Evolutionary conservation across 805 yeast genomes (phyloP), one percentile per base, ranked within the genome.

Genomic region (Teunomyces pallodes): DNA sequence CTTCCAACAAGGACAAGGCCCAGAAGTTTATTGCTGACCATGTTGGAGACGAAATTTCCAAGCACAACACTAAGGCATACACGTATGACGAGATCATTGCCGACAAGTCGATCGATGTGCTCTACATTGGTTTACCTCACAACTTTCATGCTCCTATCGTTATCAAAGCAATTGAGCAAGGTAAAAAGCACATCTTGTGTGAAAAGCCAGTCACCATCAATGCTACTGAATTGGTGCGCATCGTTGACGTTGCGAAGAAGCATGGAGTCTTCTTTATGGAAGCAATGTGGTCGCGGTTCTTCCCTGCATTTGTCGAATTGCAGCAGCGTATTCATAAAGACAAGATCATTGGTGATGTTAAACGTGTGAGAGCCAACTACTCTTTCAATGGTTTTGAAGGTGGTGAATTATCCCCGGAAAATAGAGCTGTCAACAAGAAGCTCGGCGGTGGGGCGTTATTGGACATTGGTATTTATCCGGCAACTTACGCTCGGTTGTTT

Each of bases 51-150:
- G 68, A 56, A 4, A 58, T 39, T 16, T 10, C 32, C 10, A 40
- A 30, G 24, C 41, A 49, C 31, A 36, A 38, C 31, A 57, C 55
- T 14, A 54, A 38, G 36, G 61, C 50, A 28, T 64, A 36, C 60
- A 54, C 7, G 61, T 80, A 81, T 54, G 70, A 70, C 13, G 77
- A 76, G 1, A 67, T 80, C 36, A 77, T 69, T 50, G 48, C 50
- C n/a, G 71, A 77, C 51, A 57, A 66, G 2, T 63, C 71, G 3
- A 69, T 80, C 35, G 77, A 80, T 46, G 65, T 74, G n/a, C 69
- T 81, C 35, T 81, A 81, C 54, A 65, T 81, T 33, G 84, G 82
- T 2, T 69, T 81, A 8, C 84, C 84, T 3, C 84, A 81, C 63
- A 63, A 71, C 12, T 65, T 70, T 55, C 85, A 81, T 59, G 69